Percentiles rank a stretch among this genome's conserved stretches.
These are phyloP conservation scores for Clarireedia hainanense DNA, from an alignment of 2,329 filamentous ascomycete genomes.

Conservation along the genomic window DNA sequence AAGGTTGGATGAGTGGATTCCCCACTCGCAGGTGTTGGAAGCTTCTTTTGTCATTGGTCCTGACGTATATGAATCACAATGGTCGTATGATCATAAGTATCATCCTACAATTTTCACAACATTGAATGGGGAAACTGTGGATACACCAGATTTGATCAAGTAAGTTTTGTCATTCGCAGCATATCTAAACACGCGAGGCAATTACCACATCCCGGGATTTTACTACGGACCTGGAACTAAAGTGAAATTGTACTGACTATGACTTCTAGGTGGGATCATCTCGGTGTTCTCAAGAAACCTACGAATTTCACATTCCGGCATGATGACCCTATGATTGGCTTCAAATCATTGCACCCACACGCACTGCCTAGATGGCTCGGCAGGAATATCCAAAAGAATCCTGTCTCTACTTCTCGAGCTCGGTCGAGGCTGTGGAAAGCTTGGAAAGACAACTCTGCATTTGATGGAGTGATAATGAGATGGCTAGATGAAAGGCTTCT, in stretches of 20 bases:
- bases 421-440: constrained; percentile 38
- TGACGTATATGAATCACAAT: constrained; percentile 43
- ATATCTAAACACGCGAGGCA: neutral
- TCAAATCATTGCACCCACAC: constrained; percentile 27
- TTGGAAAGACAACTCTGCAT: constrained; percentile 36
- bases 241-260: too few species aligned
- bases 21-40: constrained; percentile 44
- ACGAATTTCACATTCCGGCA: constrained; percentile 36
- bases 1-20: constrained; percentile 45
- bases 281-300: constrained; percentile 36
- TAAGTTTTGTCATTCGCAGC: constrained; percentile 22
- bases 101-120: constrained; percentile 37
- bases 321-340: constrained; percentile 45
- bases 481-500: constrained; percentile 40
- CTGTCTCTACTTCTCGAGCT: constrained; percentile 35
- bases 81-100: constrained; percentile 39
- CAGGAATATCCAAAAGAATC: constrained; percentile 29
- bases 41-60: constrained; percentile 45
- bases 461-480: constrained; percentile 39
- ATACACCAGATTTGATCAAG: constrained; percentile 45
- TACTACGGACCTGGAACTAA: too few species aligned
- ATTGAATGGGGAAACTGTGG: constrained; percentile 40
- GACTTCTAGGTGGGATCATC: constrained; percentile 22
- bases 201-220: too few species aligned
- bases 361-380: constrained; percentile 28